Evolutionary conservation across 805 yeast genomes (phyloP), one percentile per base, ranked within the genome.

Genomic region (Ogataea ramenticola): DNA sequence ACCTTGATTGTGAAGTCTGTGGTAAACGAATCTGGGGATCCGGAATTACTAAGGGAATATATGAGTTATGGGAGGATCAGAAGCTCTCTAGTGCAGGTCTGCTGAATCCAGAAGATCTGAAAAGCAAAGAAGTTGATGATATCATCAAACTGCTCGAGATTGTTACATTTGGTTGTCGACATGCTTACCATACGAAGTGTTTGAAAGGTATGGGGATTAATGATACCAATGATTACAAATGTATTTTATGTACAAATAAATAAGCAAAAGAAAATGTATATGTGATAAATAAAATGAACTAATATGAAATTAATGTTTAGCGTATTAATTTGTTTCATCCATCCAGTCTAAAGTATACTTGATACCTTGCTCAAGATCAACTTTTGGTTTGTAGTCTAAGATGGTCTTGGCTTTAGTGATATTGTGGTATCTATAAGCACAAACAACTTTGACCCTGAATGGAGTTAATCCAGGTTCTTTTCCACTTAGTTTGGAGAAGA

Each of bases 381-480:
- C 90, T 31, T 71, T 74, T 34, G 99, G 99, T 49, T 69, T 67
- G 62, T 93, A 93, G 2, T 84, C 96, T 45, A 93, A 70, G 16
- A 82, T 48, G 12, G 64, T 64, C 57, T 87, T 89, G 4, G 99
- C 98, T 64, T 89, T 91, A 32, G 85, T 56, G 49, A 93, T 89
- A 58, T 90, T 87, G 62, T 91, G 96, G 64, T 93, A 93, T 64
- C 99, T 82, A 49, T 77, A 79, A 19, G 98, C 98, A 65, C 96
- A 88, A 12, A 90, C 90, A 43, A 91, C 80, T 50, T 79, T 84
- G 20, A 89, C 99, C 65, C 98, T 79, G 68, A 91, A 93, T 2
- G 98, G 96, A 2, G 98, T 89, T 49, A 93, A 71, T n/a, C 95
- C 95, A 2, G 97, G 86, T 58, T 88, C 95, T 62, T 86, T 87